These are phyloP conservation scores for Pseudonitzschia multiseries DNA, from an alignment of 108 stramenopile species.

Conservation along the genomic window DNA sequence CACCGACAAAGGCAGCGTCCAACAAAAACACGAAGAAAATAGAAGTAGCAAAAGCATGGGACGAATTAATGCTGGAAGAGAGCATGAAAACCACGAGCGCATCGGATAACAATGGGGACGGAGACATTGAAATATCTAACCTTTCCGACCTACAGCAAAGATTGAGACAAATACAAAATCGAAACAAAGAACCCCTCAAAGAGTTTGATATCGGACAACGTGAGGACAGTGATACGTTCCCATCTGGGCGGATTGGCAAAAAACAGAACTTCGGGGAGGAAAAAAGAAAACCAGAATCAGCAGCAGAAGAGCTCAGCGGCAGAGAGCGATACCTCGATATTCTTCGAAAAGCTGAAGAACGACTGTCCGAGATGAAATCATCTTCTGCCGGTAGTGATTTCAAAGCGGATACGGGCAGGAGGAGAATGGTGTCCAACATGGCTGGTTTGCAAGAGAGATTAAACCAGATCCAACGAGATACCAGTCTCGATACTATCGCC, in stretches of 20 bases:
- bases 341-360: conserved; percentile 1
- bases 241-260: neutral
- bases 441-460: neutral
- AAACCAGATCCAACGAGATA: conserved; percentile 1
- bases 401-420: neutral
- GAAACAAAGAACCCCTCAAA: neutral
- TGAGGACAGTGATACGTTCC: neutral
- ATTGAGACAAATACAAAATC: conserved; percentile 6
- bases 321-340: conserved; percentile 2
- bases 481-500: neutral
- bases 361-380: neutral
- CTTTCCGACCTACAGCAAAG: conserved; percentile 12
- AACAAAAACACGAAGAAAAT: conserved; percentile 3
- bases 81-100: neutral
- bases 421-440: neutral
- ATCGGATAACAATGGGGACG: neutral
- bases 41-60: conserved; percentile 8
- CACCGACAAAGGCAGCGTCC: neutral
- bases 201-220: neutral
- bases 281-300: neutral
- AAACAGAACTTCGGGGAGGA: neutral
- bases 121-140: neutral
- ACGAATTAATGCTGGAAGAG: conserved; percentile 1
- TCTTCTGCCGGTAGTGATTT: neutral
- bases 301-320: neutral